A percentile compares a stretch with the other conserved stretches of the same genome.
Conservation (phyloP, 768 basidiomycete genomes). For the Lepiota brunneoincarnata region DNA sequence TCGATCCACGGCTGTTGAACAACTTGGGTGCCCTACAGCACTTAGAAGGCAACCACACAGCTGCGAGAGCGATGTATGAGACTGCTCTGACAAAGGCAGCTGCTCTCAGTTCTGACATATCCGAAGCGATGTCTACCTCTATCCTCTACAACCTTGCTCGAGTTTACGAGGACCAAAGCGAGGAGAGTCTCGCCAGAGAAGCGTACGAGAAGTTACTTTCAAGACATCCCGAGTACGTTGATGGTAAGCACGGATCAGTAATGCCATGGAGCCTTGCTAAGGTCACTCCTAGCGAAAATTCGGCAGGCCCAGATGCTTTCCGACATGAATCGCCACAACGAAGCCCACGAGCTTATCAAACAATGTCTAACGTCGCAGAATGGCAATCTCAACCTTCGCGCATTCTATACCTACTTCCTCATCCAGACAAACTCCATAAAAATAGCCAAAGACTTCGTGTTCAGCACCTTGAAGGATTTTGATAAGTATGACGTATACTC, state of each 20-base stretch:
- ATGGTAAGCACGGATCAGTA: slow-evolving; percentile 58
- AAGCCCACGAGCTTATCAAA: slow-evolving; percentile 87
- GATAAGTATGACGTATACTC: slow-evolving; percentile 90
- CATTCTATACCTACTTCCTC: slow-evolving; percentile 92
- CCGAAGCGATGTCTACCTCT: slow-evolving; percentile 75
- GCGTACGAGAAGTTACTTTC: slow-evolving; percentile 85
- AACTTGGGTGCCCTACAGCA: slow-evolving; percentile 79
- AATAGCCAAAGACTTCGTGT: slow-evolving; percentile 87
- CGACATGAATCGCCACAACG: slow-evolving; percentile 65
- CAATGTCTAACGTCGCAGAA: slow-evolving; percentile 81
- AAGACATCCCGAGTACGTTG: slow-evolving; percentile 95
- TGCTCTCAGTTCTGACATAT: slow-evolving; percentile 39
- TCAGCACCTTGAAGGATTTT: slow-evolving; percentile 79
- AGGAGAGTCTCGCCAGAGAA: slow-evolving; percentile 69
- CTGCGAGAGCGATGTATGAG: slow-evolving; percentile 70
- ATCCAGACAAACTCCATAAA: slow-evolving; percentile 70
- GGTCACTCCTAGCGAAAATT: slow-evolving; percentile 69
- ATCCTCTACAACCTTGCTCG: slow-evolving; percentile 91
- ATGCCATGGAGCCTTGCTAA: background rate
- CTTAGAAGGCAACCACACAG: slow-evolving; percentile 55
- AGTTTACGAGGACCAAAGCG: slow-evolving; percentile 84
- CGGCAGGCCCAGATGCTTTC: slow-evolving; percentile 83
- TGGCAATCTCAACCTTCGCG: slow-evolving; percentile 82
- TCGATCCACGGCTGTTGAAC: slow-evolving; percentile 72
- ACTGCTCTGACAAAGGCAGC: slow-evolving; percentile 62